Conservation (phyloP, 1,284 basidiomycete species). For the Cutaneotrichosporon dermatis region DNA sequence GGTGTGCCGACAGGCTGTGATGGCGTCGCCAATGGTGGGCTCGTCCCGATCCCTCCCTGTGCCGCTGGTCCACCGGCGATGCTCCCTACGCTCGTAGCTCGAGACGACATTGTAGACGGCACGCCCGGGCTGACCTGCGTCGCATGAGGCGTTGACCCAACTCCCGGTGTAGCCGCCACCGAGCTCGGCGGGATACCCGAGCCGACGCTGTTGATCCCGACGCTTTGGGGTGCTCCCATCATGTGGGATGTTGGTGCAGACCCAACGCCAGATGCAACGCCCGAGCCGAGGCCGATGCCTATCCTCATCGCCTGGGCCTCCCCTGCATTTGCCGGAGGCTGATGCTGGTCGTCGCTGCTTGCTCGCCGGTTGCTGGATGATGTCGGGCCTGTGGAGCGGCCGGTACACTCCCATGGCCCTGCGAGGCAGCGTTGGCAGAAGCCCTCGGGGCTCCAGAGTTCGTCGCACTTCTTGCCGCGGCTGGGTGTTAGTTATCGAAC, state of each 20-base stretch:
- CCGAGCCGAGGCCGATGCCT: neutral
- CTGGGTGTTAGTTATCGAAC: slow-evolving; percentile 11
- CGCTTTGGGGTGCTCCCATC: too few relatives aligned
- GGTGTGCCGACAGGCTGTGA: neutral
- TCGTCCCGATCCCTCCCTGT: too few relatives aligned
- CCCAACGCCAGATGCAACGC: neutral
- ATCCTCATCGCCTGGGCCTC: neutral
- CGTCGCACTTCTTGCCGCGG: slow-evolving; percentile 33
- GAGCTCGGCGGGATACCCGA: too few relatives aligned
- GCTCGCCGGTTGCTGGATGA: neutral
- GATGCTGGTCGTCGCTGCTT: neutral
- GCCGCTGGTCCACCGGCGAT: too few relatives aligned
- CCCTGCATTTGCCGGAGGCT: neutral
- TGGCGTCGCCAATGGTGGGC: neutral
- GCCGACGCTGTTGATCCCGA: too few relatives aligned
- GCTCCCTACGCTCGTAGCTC: too few relatives aligned
- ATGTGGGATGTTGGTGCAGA: too few relatives aligned
- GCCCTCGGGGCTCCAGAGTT: slow-evolving; percentile 26
- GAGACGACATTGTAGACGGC: too few relatives aligned
- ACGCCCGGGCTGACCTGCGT: too few relatives aligned
- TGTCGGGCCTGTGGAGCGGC: slow-evolving; percentile 4
- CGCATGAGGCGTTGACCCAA: too few relatives aligned
- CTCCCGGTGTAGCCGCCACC: too few relatives aligned
- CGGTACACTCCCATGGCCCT: slow-evolving; percentile 25
- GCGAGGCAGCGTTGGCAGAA: slow-evolving; percentile 25